These are phyloP conservation scores for Pseudocercospora fijiensis DNA, from an alignment of 2,329 filamentous ascomycete genomes.

Conservation along the genomic window DNA sequence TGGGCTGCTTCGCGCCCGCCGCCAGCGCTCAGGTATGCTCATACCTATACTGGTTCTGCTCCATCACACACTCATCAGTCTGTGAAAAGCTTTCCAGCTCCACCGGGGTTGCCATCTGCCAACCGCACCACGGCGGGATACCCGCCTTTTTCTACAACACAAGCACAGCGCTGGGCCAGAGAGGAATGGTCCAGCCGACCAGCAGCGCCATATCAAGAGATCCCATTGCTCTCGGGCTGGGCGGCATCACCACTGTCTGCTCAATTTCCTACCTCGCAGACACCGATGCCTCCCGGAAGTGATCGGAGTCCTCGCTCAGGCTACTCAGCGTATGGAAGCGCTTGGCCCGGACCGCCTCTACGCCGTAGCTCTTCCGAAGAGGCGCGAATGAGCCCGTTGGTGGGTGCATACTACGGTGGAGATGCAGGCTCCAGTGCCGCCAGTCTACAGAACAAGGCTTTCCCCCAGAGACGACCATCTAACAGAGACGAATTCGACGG, in stretches of 20 bases:
- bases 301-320: conserved; percentile 28
- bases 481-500: conserved; percentile 90
- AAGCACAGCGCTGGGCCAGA: conserved; percentile 32
- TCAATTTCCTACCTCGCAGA: conserved; percentile 28
- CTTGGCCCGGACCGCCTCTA: conserved; percentile 30
- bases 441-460: conserved; percentile 30
- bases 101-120: conserved; percentile 27
- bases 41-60: conserved; percentile 25
- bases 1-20: conserved; percentile 32
- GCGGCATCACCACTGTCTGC: conserved; percentile 31
- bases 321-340: conserved; percentile 28
- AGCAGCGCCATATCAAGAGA: conserved; percentile 28
- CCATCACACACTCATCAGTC: conserved; percentile 26
- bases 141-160: conserved; percentile 26
- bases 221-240: conserved; percentile 29
- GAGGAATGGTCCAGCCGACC: conserved; percentile 33
- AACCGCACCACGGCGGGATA: conserved; percentile 26
- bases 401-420: conserved; percentile 27
- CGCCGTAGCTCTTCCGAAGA: conserved; percentile 37
- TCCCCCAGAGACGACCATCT: conserved; percentile 64
- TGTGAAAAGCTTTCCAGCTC: conserved; percentile 31
- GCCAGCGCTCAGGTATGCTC: conserved; percentile 32
- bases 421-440: conserved; percentile 27
- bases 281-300: conserved; percentile 29
- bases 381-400: conserved; percentile 26